A percentile compares a stretch with the other conserved stretches of the same genome.
Conservation (phyloP, 2,329 filamentous ascomycete species). For the Colletotrichum plurivorum region DNA sequence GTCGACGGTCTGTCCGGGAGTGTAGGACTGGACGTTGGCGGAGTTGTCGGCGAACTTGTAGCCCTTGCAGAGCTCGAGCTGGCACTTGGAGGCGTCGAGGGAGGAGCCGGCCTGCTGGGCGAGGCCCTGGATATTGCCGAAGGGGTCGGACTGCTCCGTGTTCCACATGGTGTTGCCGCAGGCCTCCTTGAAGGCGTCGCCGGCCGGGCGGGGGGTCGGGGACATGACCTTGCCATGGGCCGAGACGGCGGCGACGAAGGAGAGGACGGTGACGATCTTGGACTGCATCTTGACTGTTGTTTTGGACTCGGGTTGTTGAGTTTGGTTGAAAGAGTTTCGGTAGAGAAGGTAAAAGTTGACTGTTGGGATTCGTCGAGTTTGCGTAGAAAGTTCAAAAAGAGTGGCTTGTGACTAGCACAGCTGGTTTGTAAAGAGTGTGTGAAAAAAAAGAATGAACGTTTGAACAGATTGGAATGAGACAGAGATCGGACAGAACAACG, state of each 20-base stretch:
- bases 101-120: conserved; percentile 47
- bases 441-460: conserved; percentile 39
- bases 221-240: conserved; percentile 43
- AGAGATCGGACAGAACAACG: conserved; percentile 30
- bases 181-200: conserved; percentile 43
- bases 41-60: conserved; percentile 50
- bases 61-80: conserved; percentile 55
- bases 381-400: conserved; percentile 37
- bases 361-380: conserved; percentile 27
- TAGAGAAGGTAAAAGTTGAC: conserved; percentile 3
- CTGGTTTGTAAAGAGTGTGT: conserved; percentile 37
- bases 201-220: conserved; percentile 40
- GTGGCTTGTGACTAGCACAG: conserved; percentile 42
- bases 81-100: conserved; percentile 46
- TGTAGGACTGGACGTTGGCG: conserved; percentile 45
- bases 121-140: conserved; percentile 55
- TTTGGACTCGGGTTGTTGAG: conserved; percentile 7
- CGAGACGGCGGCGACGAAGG: conserved; percentile 40
- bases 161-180: conserved; percentile 44
- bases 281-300: conserved; percentile 37
- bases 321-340: conserved; percentile 5
- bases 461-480: conserved; percentile 34
- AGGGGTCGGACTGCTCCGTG: conserved; percentile 46
- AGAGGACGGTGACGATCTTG: conserved; percentile 41
- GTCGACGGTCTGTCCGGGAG: conserved; percentile 52